phyloP scores from a whole-genome alignment of 345 rosid genomes.

The Boechera divaricarpa region DNA sequence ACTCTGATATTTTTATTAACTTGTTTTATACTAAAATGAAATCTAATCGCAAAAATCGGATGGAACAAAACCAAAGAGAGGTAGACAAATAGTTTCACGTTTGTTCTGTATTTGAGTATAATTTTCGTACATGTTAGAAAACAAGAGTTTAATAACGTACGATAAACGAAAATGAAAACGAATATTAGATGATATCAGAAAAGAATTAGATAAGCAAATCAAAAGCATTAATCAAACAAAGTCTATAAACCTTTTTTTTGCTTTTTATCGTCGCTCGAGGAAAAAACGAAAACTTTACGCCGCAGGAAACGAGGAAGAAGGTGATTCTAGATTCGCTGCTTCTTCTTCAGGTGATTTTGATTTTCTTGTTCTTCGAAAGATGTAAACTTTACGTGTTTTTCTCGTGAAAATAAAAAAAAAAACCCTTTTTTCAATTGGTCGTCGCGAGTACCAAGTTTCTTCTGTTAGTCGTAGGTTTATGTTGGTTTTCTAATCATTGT shows the following conservation, averaged over 20 bases:
- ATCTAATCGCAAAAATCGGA: not conserved
- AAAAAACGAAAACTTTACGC: conserved; percentile 29
- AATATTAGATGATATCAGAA: not conserved
- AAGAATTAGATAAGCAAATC: not conserved
- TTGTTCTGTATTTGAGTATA: too few species aligned
- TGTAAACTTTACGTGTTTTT: not conserved
- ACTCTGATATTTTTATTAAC: too few species aligned
- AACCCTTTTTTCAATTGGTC: not conserved
- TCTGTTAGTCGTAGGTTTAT: not conserved
- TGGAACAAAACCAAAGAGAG: not conserved
- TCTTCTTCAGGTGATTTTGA: conserved; percentile 18
- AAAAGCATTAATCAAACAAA: not conserved
- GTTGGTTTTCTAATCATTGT: not conserved
- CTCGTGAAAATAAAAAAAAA: not conserved
- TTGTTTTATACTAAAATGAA: not conserved
- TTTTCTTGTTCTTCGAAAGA: not conserved
- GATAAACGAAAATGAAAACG: not conserved
- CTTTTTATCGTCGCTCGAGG: not conserved
- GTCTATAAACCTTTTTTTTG: not conserved
- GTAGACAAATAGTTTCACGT: not conserved
- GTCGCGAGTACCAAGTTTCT: not conserved
- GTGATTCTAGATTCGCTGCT: conserved; percentile 24
- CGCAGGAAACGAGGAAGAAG: conserved; percentile 19
- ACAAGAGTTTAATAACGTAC: not conserved
- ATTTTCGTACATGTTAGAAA: not conserved